A percentile compares a stretch with the other conserved stretches of the same genome.
Conservation (phyloP, 1,284 basidiomycete species). For the Phylloboletellus chloephorus region DNA sequence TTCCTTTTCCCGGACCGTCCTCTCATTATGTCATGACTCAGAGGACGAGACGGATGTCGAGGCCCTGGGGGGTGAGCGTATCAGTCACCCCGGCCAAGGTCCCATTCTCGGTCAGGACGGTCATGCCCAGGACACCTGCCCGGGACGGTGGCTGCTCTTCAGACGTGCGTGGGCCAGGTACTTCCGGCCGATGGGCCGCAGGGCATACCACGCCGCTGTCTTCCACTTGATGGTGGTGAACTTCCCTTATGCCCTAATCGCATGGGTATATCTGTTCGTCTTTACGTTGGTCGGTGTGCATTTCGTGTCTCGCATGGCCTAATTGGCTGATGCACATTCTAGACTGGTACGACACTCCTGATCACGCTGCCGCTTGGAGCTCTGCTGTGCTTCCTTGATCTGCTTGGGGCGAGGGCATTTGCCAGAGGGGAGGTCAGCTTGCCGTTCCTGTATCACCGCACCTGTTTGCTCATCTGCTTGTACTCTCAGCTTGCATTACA, state of each 20-base stretch:
- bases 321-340: conserved; percentile 17
- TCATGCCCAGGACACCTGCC: conserved; percentile 14
- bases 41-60: conserved; percentile 40
- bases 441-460: conserved; percentile 3
- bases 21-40: conserved; percentile 53
- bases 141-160: conserved; percentile 25
- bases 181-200: conserved; percentile 52
- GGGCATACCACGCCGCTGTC: conserved; percentile 55
- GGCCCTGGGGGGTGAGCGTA: conserved; percentile 19
- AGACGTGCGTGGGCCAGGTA: conserved; percentile 45
- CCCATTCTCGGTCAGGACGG: conserved; percentile 6
- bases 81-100: conserved; percentile 6
- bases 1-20: conserved; percentile 60
- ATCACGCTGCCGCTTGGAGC: conserved; percentile 73
- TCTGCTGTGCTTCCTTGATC: conserved; percentile 67
- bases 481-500: conserved; percentile 55
- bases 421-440: conserved; percentile 59
- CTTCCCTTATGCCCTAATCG: conserved; percentile 66
- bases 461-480: conserved; percentile 9
- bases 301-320: neutral
- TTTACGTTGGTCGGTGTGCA: conserved; percentile 63
- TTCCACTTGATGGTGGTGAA: conserved; percentile 67
- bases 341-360: conserved; percentile 72
- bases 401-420: conserved; percentile 64
- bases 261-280: conserved; percentile 71